Percentiles rank a stretch among this genome's conserved stretches.
These are phyloP conservation scores for Aspergillus olivimuriae DNA, from an alignment of 495 filamentous ascomycete species.

Conservation along the genomic window DNA sequence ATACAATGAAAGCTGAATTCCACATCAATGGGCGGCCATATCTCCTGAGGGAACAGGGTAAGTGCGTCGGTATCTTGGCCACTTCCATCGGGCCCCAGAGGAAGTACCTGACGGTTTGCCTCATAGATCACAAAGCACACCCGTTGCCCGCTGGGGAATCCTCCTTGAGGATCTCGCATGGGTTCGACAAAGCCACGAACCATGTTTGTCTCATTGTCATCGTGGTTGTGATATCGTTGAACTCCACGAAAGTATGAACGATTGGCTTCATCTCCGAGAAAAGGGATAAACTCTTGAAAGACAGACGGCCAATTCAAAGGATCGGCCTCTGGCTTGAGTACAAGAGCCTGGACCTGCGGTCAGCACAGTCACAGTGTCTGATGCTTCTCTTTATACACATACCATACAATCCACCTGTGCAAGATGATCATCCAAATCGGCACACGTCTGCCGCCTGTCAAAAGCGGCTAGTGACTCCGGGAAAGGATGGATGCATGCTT, in stretches of 20 bases:
- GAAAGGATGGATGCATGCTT: conserved; percentile 30
- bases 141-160: conserved; percentile 34
- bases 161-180: conserved; percentile 18
- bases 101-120: not conserved
- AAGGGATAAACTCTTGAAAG: conserved; percentile 19
- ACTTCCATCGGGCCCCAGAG: not conserved
- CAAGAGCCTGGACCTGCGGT: conserved; percentile 23
- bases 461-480: conserved; percentile 9
- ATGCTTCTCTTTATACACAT: not conserved
- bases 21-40: conserved; percentile 14
- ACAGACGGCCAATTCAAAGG: conserved; percentile 20
- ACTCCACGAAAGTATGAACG: conserved; percentile 22
- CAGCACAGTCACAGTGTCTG: not conserved
- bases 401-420: conserved; percentile 20
- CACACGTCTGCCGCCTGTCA: conserved; percentile 23
- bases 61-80: conserved; percentile 7
- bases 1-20: conserved; percentile 17
- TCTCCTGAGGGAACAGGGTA: conserved; percentile 4
- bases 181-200: conserved; percentile 29
- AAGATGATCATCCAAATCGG: conserved; percentile 17
- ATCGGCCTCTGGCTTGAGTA: conserved; percentile 10
- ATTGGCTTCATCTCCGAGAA: not conserved
- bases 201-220: conserved; percentile 3
- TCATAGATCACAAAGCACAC: conserved; percentile 36
- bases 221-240: conserved; percentile 9